These are phyloP conservation scores for Silene latifolia DNA, from an alignment of 148 eudicot species.

Conservation along the genomic window DNA sequence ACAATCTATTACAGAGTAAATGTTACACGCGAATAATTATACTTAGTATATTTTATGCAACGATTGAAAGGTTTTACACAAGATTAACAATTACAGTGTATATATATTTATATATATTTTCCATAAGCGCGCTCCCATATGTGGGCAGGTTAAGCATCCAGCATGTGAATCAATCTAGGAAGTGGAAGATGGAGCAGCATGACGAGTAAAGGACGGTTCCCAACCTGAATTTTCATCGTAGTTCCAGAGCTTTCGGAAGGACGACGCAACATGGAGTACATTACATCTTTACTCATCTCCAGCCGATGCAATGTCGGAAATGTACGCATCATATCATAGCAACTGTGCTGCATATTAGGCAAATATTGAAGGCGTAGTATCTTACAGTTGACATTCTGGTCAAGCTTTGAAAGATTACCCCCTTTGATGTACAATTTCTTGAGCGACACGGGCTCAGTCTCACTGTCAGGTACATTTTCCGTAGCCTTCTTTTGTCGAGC, in stretches of 20 bases:
- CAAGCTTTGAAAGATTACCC: not conserved
- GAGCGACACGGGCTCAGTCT: not conserved
- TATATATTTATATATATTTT: too few relatives aligned
- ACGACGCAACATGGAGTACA: not conserved
- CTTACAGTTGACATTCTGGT: not conserved
- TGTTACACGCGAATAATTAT: too few relatives aligned
- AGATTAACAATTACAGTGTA: too few relatives aligned
- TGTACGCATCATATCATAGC: not conserved
- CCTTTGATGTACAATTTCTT: not conserved
- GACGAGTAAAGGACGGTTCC: not conserved
- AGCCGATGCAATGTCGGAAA: not conserved
- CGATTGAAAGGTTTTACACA: too few relatives aligned
- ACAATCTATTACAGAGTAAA: too few relatives aligned
- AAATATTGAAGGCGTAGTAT: slow-evolving; percentile 2
- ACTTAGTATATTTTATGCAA: too few relatives aligned
- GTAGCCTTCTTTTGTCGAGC: not conserved
- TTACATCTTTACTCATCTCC: slow-evolving; percentile 1
- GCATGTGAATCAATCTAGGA: too few relatives aligned
- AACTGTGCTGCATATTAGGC: not conserved
- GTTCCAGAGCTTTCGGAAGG: not conserved
- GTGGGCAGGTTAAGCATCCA: too few relatives aligned
- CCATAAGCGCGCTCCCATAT: too few relatives aligned
- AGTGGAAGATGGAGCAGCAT: not conserved
- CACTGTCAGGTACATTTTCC: not conserved
- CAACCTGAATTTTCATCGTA: not conserved